These are phyloP conservation scores for Spiraea crenata DNA, from an alignment of 331 rosid species.

Conservation along the genomic window DNA sequence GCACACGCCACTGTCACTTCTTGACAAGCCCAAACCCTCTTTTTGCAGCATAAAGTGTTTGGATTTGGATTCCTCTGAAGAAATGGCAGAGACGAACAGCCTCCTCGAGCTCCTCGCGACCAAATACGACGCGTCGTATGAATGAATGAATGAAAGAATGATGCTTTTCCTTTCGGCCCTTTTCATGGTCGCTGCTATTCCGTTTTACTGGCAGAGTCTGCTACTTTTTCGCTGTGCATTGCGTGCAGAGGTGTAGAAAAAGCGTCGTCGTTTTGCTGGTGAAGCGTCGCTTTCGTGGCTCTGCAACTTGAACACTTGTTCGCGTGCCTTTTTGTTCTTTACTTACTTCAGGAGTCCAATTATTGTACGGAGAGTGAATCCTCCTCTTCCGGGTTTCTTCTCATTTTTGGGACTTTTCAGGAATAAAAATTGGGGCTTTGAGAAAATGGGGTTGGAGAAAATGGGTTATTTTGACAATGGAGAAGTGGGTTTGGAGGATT, in stretches of 20 bases:
- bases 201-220: neutral
- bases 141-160: neutral
- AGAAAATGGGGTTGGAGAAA: neutral
- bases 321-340: neutral
- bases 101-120: conserved; percentile 27
- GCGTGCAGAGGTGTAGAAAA: conserved; percentile 27
- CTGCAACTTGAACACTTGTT: neutral
- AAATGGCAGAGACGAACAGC: conserved; percentile 10
- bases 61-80: neutral
- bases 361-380: neutral
- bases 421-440: neutral
- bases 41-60: conserved; percentile 6
- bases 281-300: conserved; percentile 28
- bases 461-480: conserved; percentile 27
- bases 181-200: conserved; percentile 8
- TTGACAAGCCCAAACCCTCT: conserved; percentile 21
- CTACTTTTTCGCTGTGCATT: conserved; percentile 11
- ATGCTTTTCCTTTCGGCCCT: conserved; percentile 16
- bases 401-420: neutral
- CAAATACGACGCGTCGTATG: conserved; percentile 18
- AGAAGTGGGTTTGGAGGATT: conserved; percentile 14
- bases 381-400: neutral
- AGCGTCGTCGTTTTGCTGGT: conserved; percentile 37
- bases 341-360: neutral
- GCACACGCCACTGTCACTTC: conserved; percentile 17